Evolutionary conservation across 2,329 filamentous ascomycete species (phyloP), one percentile per base, ranked within the genome.

Genomic region (Sporothrix pallida): DNA sequence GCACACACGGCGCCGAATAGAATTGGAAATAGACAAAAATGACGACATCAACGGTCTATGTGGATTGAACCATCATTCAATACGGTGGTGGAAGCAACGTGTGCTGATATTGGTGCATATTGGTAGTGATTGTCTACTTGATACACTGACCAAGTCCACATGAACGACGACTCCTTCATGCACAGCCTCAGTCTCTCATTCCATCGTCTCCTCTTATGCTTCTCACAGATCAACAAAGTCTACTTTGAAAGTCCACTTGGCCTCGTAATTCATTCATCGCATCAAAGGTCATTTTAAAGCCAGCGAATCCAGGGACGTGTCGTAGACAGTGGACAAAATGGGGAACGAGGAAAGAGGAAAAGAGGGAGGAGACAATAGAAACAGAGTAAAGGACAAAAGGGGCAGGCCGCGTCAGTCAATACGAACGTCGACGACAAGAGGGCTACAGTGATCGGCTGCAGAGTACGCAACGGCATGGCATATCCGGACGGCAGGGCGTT

Each of bases 381-480:
- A n/a, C 2, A 12, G 26, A n/a, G 42, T 3, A 26, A 48, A 50
- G 26, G 46, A 62, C 8, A 26, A 20, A 42, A 26, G 46, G 48
- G 26, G 23, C 6, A 54, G 65, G 65, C 46, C 65, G 65, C 48
- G 65, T 69, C 15, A 54, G 65, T 69, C 48, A 42, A 54, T 37
- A 37, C 23, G 48, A 37, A 13, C 20, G 63, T 26, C 13, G 44
- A 26, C 44, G 44, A 50, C 63, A 50, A 48, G 44, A n/a, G 7
- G 63, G 10, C 44, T 17, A 50, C 63, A 52, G 63, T 12, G 63
- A 31, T 50, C 15, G 20, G 5, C 46, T 37, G 4, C 7, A 7
- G 44, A 20, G 56, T 4, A 67, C 52, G 52, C 60, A 48, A 26
- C 62, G 62, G 42, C 62, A 65, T 65, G 15, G 62, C 42, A 65